phyloP scores from a whole-genome alignment of 306 rosid genomes.

The Rosa chinensis region DNA sequence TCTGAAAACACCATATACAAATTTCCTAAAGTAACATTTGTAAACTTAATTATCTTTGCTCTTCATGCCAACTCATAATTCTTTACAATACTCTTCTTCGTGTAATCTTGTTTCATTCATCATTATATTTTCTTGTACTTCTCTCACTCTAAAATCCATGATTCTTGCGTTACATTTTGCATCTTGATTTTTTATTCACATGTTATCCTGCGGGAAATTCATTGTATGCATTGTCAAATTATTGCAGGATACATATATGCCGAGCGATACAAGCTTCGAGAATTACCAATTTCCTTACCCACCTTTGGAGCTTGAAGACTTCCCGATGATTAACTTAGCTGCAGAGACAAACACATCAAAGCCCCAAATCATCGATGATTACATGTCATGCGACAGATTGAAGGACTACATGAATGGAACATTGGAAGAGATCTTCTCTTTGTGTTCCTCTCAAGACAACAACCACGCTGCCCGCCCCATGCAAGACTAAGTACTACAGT shows the following conservation, averaged over 20 bases:
- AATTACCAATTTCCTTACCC: conserved; percentile 56
- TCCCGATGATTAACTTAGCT: conserved; percentile 54
- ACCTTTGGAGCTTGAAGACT: conserved; percentile 75
- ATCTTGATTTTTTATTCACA: neutral
- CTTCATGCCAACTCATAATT: neutral
- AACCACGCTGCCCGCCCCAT: conserved; percentile 49
- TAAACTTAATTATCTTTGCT: neutral
- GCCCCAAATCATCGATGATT: conserved; percentile 47
- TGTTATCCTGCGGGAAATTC: neutral
- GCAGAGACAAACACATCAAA: conserved; percentile 56
- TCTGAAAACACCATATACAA: neutral
- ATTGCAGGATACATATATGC: conserved; percentile 55
- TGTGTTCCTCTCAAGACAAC: conserved; percentile 64
- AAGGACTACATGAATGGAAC: conserved; percentile 67
- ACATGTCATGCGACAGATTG: conserved; percentile 55
- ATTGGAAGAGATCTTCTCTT: conserved; percentile 77
- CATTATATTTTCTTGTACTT: neutral
- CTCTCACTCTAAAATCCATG: neutral
- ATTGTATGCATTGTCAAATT: neutral
- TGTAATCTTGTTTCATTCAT: neutral
- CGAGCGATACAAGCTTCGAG: conserved; percentile 41
- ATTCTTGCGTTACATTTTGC: neutral
- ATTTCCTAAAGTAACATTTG: neutral
- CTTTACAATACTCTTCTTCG: neutral
- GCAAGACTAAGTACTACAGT: conserved; percentile 40